Evolutionary conservation across 179 eudicot genomes (phyloP).

Genomic region (Sideroxylon spinosum): DNA sequence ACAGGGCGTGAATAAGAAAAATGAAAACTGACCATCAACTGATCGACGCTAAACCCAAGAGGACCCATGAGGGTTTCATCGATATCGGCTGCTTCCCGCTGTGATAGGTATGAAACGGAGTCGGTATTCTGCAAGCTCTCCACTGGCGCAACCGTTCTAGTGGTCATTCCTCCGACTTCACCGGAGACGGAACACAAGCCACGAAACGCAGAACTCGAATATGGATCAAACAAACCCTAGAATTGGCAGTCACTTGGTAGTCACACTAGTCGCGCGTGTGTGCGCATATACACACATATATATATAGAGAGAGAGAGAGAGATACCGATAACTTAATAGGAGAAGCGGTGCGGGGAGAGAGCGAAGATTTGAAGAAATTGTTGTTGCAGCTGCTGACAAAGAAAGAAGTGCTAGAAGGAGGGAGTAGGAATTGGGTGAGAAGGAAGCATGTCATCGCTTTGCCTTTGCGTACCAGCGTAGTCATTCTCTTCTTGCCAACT

Average conservation of each 20-base stretch:
- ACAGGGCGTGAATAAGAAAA: neutral
- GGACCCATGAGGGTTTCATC: constrained; percentile 91
- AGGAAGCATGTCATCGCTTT: constrained; percentile 30
- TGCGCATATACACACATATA: neutral
- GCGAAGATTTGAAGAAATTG: constrained; percentile 10
- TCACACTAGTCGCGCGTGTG: neutral
- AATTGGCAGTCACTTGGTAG: neutral
- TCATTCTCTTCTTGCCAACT: neutral
- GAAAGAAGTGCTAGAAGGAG: constrained; percentile 8
- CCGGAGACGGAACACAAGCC: constrained; percentile 29
- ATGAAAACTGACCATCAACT: constrained; percentile 61
- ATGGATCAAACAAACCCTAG: constrained; percentile 41
- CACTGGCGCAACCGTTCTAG: constrained; percentile 16
- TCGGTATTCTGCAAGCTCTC: constrained; percentile 31
- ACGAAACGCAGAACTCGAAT: constrained; percentile 28
- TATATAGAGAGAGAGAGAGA: neutral
- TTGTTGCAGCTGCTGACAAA: neutral
- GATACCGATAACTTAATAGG: constrained; percentile 13
- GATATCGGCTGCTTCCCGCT: constrained; percentile 73
- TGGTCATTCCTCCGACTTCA: constrained; percentile 33
- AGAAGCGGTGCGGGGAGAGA: constrained; percentile 3
- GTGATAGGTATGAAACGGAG: constrained; percentile 60
- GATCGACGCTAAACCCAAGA: constrained; percentile 90
- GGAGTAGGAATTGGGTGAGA: constrained; percentile 15
- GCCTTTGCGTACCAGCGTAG: constrained; percentile 24